Evolutionary conservation across 352 stramenopile species (phyloP).

Genomic region (Saprolegnia diclina): DNA sequence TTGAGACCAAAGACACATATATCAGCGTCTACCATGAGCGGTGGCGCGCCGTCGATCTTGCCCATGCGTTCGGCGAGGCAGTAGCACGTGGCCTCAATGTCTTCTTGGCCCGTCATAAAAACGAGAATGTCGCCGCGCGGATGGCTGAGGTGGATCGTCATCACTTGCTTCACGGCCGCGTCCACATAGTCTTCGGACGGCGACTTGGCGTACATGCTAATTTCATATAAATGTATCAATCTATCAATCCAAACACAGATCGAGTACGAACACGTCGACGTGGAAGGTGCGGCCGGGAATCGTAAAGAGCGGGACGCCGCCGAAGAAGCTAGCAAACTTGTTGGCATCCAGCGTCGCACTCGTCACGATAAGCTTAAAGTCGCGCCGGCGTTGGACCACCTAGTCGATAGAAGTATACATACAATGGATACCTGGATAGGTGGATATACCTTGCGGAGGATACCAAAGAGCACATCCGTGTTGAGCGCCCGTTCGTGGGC

Average conservation of each 20-base stretch:
- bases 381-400: slow-evolving; percentile 78
- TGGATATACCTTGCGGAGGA: slow-evolving; percentile 66
- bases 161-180: slow-evolving; percentile 95
- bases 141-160: slow-evolving; percentile 97
- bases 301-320: slow-evolving; percentile 94
- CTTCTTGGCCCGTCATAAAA: slow-evolving; percentile 99
- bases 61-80: slow-evolving; percentile 94
- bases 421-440: slow-evolving; percentile 35
- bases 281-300: slow-evolving; percentile 90
- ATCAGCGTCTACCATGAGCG: slow-evolving; percentile 68
- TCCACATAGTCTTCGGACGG: slow-evolving; percentile 97
- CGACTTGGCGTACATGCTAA: slow-evolving; percentile 82
- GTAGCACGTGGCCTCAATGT: slow-evolving; percentile 96
- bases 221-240: neutral
- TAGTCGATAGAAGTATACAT: slow-evolving; percentile 56
- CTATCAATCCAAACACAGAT: neutral
- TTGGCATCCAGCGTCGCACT: slow-evolving; percentile 97
- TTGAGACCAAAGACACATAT: no score
- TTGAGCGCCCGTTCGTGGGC: slow-evolving; percentile 92
- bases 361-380: slow-evolving; percentile 91
- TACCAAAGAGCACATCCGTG: slow-evolving; percentile 92
- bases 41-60: slow-evolving; percentile 87
- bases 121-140: slow-evolving; percentile 97
- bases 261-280: slow-evolving; percentile 50
- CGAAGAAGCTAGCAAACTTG: slow-evolving; percentile 97